These are phyloP conservation scores for Arthroderma uncinatum DNA, from an alignment of 2,329 filamentous ascomycete genomes.

Conservation along the genomic window DNA sequence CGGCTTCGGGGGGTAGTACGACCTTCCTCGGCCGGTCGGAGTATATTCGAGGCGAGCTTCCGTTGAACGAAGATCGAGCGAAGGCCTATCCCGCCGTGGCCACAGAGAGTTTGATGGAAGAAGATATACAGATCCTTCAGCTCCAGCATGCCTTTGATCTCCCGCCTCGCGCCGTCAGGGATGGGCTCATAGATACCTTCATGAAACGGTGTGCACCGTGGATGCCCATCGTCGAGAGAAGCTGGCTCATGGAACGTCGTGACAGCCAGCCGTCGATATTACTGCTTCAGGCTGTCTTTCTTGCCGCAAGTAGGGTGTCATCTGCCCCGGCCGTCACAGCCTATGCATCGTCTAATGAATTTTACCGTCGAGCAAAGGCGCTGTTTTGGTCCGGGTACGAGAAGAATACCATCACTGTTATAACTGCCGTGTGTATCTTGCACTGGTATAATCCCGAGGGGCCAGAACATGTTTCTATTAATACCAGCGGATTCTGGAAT, in stretches of 20 bases:
- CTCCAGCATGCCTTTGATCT: constrained; percentile 22
- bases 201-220: constrained; percentile 25
- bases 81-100: constrained; percentile 19
- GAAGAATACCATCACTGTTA: constrained; percentile 23
- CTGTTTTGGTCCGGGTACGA: constrained; percentile 26
- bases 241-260: constrained; percentile 22
- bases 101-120: constrained; percentile 20
- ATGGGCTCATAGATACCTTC: constrained; percentile 24
- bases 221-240: constrained; percentile 25
- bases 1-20: constrained; percentile 16
- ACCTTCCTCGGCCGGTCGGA: constrained; percentile 24
- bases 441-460: constrained; percentile 29
- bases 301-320: constrained; percentile 34
- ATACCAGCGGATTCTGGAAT: constrained; percentile 38
- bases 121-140: constrained; percentile 21
- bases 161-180: constrained; percentile 20
- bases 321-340: constrained; percentile 23
- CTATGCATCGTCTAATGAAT: constrained; percentile 23
- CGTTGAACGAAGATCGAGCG: constrained; percentile 22
- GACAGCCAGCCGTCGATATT: constrained; percentile 22
- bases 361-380: constrained; percentile 26
- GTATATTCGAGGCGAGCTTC: constrained; percentile 21
- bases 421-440: constrained; percentile 24
- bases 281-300: constrained; percentile 31
- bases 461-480: constrained; percentile 29